phyloP scores from a whole-genome alignment of 1,139 yeast species.

The Sugiyamaella pinicola region DNA sequence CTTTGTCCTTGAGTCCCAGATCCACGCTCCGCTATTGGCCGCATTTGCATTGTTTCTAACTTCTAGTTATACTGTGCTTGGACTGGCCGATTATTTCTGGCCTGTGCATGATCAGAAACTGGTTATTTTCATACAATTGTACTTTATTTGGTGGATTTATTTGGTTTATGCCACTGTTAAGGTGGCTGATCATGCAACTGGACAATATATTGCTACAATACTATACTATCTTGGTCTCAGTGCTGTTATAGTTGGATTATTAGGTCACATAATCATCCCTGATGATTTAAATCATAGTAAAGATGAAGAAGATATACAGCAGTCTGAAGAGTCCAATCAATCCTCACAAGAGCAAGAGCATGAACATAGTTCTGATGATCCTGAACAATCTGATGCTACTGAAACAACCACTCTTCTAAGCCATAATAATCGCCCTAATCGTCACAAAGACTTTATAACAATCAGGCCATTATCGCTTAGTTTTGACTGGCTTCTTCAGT shows the following conservation, averaged over 20 bases:
- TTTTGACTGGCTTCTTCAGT: constrained; percentile 84
- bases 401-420: constrained; percentile 18
- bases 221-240: constrained; percentile 55
- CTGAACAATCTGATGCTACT: constrained; percentile 10
- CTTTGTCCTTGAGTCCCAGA: constrained; percentile 60
- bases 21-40: constrained; percentile 52
- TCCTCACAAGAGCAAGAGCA: constrained; percentile 5
- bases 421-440: background rate
- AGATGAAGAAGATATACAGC: constrained; percentile 17
- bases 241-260: constrained; percentile 59
- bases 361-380: too few relatives aligned
- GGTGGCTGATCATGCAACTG: constrained; percentile 54
- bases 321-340: too few relatives aligned
- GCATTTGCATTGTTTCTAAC: constrained; percentile 52
- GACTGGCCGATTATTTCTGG: constrained; percentile 52
- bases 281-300: constrained; percentile 23
- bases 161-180: constrained; percentile 55
- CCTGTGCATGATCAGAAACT: constrained; percentile 76
- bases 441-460: constrained; percentile 9
- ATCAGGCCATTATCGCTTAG: constrained; percentile 37
- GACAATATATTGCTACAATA: constrained; percentile 57
- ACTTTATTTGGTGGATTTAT: constrained; percentile 58
- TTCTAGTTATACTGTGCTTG: constrained; percentile 58
- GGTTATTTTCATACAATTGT: constrained; percentile 60
- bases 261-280: constrained; percentile 42